Evolutionary conservation across 768 basidiomycete genomes (phyloP), one percentile per base, ranked within the genome.

Genomic region (Boletales sp.): DNA sequence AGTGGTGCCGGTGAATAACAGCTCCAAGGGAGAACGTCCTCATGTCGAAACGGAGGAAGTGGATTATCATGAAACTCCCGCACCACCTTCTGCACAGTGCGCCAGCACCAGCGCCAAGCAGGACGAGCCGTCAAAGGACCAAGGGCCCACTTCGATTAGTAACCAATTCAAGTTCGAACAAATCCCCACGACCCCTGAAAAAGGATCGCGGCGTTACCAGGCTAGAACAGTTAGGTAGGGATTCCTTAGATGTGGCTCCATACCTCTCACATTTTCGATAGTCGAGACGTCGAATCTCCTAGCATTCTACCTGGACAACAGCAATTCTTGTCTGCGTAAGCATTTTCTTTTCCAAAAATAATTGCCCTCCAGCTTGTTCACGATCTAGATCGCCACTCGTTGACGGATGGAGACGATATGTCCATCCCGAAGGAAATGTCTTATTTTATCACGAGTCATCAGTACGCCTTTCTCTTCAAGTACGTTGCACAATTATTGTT

Each of bases 191-290:
- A 57, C 40, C 18, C 59, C 51, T 1, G 59, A 53, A 6, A 8
- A 29, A n/a, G 47, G 21, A 15, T 61, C 55, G 34, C 50, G 30
- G 40, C 41, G 58, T 8, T 59, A 61, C 39, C 18, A 31, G 6
- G 12, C 13, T 6, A 49, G 19, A 55, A 29, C 17, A 15, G 32
- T 31, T 9, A 37, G 10, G 57, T 57, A 43, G 11, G 48, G 9
- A n/a, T 21, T 7, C n/a, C 21, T 1, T n/a, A 30, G 29, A 18
- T 12, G 21, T 18, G 11, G 11, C 9, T 31, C 17, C 32, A 14
- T 8, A 12, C 13, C 2, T 13, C 4, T 15, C 47, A 32, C 13
- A 24, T 38, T 35, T 29, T 29, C 15, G 13, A 10, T 29, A 43
- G 57, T 18, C 43, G 15, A 9, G 27, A 8, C 4, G 2, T 3